phyloP scores from a whole-genome alignment of 2,329 filamentous ascomycete genomes.

The Capronia coronata region DNA sequence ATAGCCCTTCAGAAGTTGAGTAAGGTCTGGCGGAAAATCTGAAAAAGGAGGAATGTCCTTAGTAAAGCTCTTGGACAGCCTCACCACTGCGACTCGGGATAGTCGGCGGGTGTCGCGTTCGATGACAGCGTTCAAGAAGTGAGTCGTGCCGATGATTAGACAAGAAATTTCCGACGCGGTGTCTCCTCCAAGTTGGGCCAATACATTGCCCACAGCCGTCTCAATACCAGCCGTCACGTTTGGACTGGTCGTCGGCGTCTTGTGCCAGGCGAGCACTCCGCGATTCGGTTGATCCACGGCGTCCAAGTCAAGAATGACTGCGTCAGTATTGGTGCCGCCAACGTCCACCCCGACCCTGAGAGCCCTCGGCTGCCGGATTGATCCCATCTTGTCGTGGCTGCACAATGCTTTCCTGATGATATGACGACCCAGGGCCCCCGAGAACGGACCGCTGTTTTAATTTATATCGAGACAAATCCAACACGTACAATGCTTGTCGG shows the following conservation, averaged over 20 bases:
- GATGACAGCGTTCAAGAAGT: slow-evolving; percentile 47
- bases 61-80: slow-evolving; percentile 44
- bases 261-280: slow-evolving; percentile 44
- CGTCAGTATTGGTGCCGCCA: slow-evolving; percentile 26
- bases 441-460: background rate
- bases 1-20: slow-evolving; percentile 40
- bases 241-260: slow-evolving; percentile 42
- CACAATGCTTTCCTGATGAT: background rate
- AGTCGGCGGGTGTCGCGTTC: slow-evolving; percentile 42
- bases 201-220: slow-evolving; percentile 38
- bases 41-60: slow-evolving; percentile 40
- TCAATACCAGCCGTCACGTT: slow-evolving; percentile 48
- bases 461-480: background rate
- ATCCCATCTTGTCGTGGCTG: background rate
- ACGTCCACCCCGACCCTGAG: slow-evolving; percentile 43
- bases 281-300: slow-evolving; percentile 34
- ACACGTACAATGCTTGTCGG: background rate
- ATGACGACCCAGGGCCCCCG: background rate
- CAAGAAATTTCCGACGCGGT: background rate
- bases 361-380: slow-evolving; percentile 2
- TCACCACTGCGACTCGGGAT: slow-evolving; percentile 42
- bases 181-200: background rate
- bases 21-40: slow-evolving; percentile 40
- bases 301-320: slow-evolving; percentile 32
- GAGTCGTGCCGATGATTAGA: slow-evolving; percentile 47